Conservation (phyloP, 2,329 filamentous ascomycete genomes). For the Fusarium sulawesiense region DNA sequence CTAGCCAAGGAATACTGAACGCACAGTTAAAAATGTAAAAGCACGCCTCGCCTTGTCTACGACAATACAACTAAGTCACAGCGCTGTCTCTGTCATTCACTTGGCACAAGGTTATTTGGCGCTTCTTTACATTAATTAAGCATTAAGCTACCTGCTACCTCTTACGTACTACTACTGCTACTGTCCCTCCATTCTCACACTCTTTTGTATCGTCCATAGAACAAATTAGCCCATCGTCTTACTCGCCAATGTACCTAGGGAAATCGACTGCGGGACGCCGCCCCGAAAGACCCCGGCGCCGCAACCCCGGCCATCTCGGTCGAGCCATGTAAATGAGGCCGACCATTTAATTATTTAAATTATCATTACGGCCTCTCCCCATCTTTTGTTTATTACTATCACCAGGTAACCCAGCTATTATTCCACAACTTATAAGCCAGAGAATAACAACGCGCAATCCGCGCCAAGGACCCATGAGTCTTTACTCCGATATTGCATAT, state of each 20-base stretch:
- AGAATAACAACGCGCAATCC: constrained; percentile 1
- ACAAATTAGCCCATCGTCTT: constrained; percentile 29
- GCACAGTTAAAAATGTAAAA: not conserved
- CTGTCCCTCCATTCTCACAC: not conserved
- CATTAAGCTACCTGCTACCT: constrained; percentile 8
- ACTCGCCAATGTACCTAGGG: constrained; percentile 17
- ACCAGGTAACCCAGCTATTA: constrained; percentile 23
- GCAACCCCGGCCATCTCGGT: constrained; percentile 28
- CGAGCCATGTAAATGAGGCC: constrained; percentile 34
- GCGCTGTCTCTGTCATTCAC: not conserved
- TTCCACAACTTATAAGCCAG: constrained; percentile 27
- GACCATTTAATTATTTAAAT: constrained; percentile 21
- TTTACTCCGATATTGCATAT: constrained; percentile 2
- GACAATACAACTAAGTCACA: not conserved
- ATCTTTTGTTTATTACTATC: constrained; percentile 34
- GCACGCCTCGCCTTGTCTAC: not conserved
- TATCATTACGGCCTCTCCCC: constrained; percentile 10
- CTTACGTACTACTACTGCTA: not conserved
- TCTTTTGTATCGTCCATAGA: not conserved
- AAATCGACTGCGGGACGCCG: constrained; percentile 27
- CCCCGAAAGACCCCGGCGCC: constrained; percentile 23
- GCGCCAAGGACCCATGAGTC: not conserved
- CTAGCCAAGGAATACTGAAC: constrained; percentile 1
- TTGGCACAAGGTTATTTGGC: constrained; percentile 11
- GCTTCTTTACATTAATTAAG: constrained; percentile 11